Evolutionary conservation across 2,329 filamentous ascomycete genomes (phyloP), one percentile per base, ranked within the genome.

Genomic region (Cladobotryum mycophilum): DNA sequence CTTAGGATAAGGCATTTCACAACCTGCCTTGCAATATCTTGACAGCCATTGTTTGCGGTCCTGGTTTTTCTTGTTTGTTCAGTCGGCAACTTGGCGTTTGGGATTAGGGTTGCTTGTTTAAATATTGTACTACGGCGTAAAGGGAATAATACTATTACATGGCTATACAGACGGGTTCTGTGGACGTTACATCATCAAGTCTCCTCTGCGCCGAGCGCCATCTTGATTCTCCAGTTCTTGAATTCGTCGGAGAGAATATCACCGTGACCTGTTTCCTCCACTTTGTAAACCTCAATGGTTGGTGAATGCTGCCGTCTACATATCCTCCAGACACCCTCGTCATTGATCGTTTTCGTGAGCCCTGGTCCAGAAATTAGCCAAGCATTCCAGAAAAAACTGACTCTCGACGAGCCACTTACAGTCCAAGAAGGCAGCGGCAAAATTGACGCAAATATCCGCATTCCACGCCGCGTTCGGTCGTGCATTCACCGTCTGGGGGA

Each of bases 391-490:
- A 45, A 14, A 17, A 45, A 14, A 14, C 12, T 33, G 35, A 40
- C 18, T 9, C 13, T 14, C 6, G 38, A 45, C 17, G 30, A 6
- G 25, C 25, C 35, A 68, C 84, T 68, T 67, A 89, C 88, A 95
- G 7, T 85, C 83, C 14, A 97, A 69, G 59, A 97, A 88, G 0
- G 71, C 76, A 1, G 81, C 82, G 1, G 89, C 83, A 70, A 96
- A 96, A 60, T 95, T 96, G 63, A 97, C 93, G 64, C 91, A 96
- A 58, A 87, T 80, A 63, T 96, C 92, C 15, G 89, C 92, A 70
- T 97, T 88, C 93, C 93, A 99, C 43, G 79, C 81, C 2, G 75
- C 75, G 30, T 80, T 80, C 0, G 85, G 83, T 9, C 77, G 69
- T 48, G 80, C 76, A 60, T 85, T 82, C 13, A 95, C 88, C 46